Base-by-base conservation (phyloP, 2,329 filamentous ascomycete genomes). In the Fusarium chlamydosporum region DNA sequence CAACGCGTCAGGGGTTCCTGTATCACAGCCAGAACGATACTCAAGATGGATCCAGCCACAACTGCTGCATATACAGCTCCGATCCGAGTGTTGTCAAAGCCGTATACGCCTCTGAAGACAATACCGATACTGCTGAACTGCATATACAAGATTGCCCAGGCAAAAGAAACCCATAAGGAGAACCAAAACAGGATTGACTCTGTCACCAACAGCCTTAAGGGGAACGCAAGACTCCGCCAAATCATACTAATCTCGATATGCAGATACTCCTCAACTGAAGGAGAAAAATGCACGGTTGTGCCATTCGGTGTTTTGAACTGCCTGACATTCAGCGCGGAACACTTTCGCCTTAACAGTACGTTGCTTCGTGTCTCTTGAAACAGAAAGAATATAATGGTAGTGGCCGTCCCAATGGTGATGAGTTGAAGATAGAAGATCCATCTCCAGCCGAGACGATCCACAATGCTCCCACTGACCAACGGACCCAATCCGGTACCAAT, bases 341-440 rank as follows among this genome's bases (percentile, higher is more conserved):
- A 90, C 71, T 89, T 90, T 0, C 85, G 80, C 16, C 84, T 86
- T 3, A 92, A 79, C 0, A 92, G 78, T 0, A 92, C 89, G 18
- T 87, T 89, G 16, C 88, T 88, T n/a, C 90, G 81, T 0, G 90
- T 92, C 74, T 92, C 90, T 40, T 86, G 84, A 76, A 92, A 90
- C 67, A 88, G 85, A 46, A 91, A 67, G 46, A 83, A 82, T 23
- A 91, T 83, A 4, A 85, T 71, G 0, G 82, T 69, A 4, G 90
- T 86, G n/a, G 89, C 79, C 0, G 82, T 71, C 1, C 82, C 86
- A 20, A 86, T 82, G 6, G 84, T 79, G 26, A 92, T 91, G 16
- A 88, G 82, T 67, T 92, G 90, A 2, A 89, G 76, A 73, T 89
- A 91, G 75, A 91, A 91, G 6, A 91, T 85, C 89, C 89, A 92